A percentile compares a stretch with the other conserved stretches of the same genome.
Evolutionary conservation across 2,329 filamentous ascomycete genomes (phyloP).

Genomic region (Aaosphaeria pasadenensis): DNA sequence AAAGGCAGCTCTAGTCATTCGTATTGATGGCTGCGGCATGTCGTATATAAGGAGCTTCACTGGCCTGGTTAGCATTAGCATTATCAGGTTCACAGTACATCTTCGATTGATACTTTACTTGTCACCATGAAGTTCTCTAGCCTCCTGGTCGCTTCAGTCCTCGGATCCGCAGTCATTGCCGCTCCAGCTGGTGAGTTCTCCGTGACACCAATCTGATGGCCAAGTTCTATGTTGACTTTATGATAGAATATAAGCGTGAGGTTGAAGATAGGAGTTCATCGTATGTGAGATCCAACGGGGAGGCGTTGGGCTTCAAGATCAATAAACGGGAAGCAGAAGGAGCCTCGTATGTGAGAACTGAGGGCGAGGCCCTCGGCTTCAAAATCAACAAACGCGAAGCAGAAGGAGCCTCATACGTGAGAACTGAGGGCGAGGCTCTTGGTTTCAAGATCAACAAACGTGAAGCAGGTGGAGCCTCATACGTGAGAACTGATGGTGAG

Average conservation of each 20-base stretch:
- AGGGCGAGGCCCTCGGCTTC: background rate
- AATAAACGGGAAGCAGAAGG: conserved; percentile 3
- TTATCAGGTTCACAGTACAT: too few relatives aligned
- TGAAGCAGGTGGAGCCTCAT: background rate
- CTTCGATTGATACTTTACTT: background rate
- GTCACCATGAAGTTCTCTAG: background rate
- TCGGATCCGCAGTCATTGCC: background rate
- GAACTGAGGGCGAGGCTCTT: background rate
- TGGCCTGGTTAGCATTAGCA: too few relatives aligned
- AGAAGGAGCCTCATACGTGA: background rate
- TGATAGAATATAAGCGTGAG: too few relatives aligned
- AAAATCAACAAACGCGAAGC: background rate
- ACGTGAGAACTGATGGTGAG: background rate
- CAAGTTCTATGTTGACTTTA: too few relatives aligned
- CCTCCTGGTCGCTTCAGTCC: background rate
- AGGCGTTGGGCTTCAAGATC: conserved; percentile 2
- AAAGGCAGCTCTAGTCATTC: too few relatives aligned
- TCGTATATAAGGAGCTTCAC: too few relatives aligned
- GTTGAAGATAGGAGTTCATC: background rate
- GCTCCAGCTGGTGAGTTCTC: background rate
- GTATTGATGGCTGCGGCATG: too few relatives aligned
- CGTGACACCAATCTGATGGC: background rate
- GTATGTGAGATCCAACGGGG: background rate
- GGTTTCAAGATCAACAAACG: background rate
- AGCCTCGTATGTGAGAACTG: background rate